phyloP scores from a whole-genome alignment of 192 early-diverging fungal species.

The Phlyctochytrium arcticum region DNA sequence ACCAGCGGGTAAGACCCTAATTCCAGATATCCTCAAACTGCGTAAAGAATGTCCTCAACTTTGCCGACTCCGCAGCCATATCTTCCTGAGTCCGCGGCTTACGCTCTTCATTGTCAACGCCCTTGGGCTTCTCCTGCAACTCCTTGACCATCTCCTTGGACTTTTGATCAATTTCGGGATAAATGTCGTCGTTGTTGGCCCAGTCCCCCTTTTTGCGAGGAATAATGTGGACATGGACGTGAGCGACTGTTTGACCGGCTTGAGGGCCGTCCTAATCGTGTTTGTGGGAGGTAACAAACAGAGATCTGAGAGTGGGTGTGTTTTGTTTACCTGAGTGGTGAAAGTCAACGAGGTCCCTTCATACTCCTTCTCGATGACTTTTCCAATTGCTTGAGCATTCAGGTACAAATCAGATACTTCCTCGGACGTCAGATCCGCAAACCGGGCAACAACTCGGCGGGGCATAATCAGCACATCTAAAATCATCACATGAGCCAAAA shows the following conservation, averaged over 20 bases:
- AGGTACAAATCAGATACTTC: constrained; percentile 80
- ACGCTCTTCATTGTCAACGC: constrained; percentile 59
- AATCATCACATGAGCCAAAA: too few species aligned
- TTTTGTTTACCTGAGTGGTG: constrained; percentile 62
- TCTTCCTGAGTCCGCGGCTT: constrained; percentile 67
- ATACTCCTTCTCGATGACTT: constrained; percentile 69
- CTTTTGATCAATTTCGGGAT: constrained; percentile 65
- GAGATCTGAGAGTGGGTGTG: too few species aligned
- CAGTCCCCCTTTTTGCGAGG: constrained; percentile 77
- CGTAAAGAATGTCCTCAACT: constrained; percentile 35
- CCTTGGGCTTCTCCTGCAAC: constrained; percentile 12
- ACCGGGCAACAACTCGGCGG: constrained; percentile 63
- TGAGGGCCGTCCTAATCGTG: constrained; percentile 57
- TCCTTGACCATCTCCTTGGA: constrained; percentile 32
- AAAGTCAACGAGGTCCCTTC: constrained; percentile 70
- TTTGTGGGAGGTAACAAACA: too few species aligned
- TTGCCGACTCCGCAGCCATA: constrained; percentile 72
- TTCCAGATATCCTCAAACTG: constrained; percentile 41
- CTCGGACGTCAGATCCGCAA: constrained; percentile 70
- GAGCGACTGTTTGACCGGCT: constrained; percentile 80
- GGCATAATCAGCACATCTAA: constrained; percentile 81
- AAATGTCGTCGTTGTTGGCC: constrained; percentile 84
- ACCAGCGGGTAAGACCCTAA: too few species aligned
- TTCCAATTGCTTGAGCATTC: constrained; percentile 73
- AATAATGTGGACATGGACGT: constrained; percentile 90